phyloP scores from a whole-genome alignment of 495 filamentous ascomycete genomes.

The Cairneyella variabilis region DNA sequence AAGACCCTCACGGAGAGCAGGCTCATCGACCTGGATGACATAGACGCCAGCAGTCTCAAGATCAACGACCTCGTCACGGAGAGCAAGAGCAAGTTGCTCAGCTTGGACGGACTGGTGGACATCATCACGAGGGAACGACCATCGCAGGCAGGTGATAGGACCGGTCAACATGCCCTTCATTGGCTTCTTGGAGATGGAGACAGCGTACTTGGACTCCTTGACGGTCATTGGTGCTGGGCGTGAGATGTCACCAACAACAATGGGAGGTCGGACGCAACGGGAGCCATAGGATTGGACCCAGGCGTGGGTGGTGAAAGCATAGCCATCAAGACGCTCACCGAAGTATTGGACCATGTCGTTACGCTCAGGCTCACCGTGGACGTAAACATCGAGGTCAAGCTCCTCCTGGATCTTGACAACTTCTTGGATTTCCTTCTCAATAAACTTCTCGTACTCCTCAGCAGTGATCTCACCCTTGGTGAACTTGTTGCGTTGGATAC shows the following conservation, averaged over 20 bases:
- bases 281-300: slow-evolving; percentile 99
- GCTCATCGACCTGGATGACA: slow-evolving; percentile 99
- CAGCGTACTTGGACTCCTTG: slow-evolving; percentile 99
- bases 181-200: slow-evolving; percentile 92
- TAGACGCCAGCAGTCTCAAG: slow-evolving; percentile 92
- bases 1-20: slow-evolving; percentile 97
- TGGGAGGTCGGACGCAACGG: slow-evolving; percentile 94
- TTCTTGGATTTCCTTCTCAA: slow-evolving; percentile 92
- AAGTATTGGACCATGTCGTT: slow-evolving; percentile 99
- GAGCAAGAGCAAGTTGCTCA: slow-evolving; percentile 95
- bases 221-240: slow-evolving; percentile 97
- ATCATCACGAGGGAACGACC: slow-evolving; percentile 99
- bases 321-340: slow-evolving; percentile 92
- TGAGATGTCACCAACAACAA: slow-evolving; percentile 97
- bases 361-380: slow-evolving; percentile 98
- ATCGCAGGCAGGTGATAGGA: slow-evolving; percentile 95
- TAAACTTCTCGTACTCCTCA: slow-evolving; percentile 94
- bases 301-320: slow-evolving; percentile 97
- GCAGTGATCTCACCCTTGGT: slow-evolving; percentile 94
- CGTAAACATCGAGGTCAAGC: slow-evolving; percentile 91
- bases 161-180: slow-evolving; percentile 99
- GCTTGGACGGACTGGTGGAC: slow-evolving; percentile 98
- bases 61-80: slow-evolving; percentile 97
- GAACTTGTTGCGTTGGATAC: slow-evolving; percentile 92
- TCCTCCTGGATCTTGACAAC: slow-evolving; percentile 96